Base-by-base conservation (phyloP, 306 rosid genomes). In the Vachellia pachyceras region DNA sequence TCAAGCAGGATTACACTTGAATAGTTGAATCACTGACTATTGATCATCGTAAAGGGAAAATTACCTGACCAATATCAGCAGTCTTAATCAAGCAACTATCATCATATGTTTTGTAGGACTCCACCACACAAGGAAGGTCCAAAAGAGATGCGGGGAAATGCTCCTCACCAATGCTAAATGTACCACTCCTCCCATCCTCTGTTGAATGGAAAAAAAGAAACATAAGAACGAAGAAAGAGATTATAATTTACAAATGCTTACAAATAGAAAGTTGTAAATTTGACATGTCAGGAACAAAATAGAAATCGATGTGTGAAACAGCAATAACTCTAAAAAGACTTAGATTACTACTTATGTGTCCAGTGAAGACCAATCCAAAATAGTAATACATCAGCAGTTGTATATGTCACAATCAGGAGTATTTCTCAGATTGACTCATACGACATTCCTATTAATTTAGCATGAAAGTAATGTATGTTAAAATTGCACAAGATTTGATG, bases 121-220 rank as follows among this genome's bases (percentile, higher is more conserved):
- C 95, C 66, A 91, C 93, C 39, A 89, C 91, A 66, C 85, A 82
- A 41, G 95, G 95, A 69, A 91, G 95, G 75, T 91, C 95, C 88
- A 87, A 76, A 25, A 89, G 90, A 72, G 95, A 91, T 76, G 90
- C 93, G 0, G 95, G 90, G 77, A 91, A 89, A 45, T 42, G 85
- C 7, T 89, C 91, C 54, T 86, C 90, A 35, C 92, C 92, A 84
- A 91, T 68, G 41, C 84, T 81, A 75, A 91, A 89, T 39, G 86
- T 80, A 58, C 93, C 93, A 70, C 80, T 86, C 82, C 88, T 88
- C 41, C 95, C 93, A 83, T 91, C 89, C 84, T 91, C 89, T 89
- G 87, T 44, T 44, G 35, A 41, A 40, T 7, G 17, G 41, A n/a
- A 55, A 50, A 54, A 22, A 44, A 12, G 13, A 50, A 44, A 60